Percentiles rank a stretch among this genome's conserved stretches.
Evolutionary conservation across 2,329 filamentous ascomycete species (phyloP).

Genomic region (Fusarium subglutinans): DNA sequence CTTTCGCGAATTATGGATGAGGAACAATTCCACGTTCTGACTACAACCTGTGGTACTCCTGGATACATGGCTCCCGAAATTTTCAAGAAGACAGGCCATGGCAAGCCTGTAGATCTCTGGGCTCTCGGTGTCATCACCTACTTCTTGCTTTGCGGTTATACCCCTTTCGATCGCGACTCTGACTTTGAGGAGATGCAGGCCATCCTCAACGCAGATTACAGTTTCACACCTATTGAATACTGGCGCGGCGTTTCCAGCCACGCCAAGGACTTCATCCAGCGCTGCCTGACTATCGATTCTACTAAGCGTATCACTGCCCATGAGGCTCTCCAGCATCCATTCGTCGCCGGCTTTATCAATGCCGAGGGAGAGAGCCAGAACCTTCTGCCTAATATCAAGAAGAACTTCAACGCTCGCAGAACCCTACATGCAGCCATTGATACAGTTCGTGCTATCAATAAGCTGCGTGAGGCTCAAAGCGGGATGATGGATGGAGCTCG

Average conservation of each 20-base stretch:
- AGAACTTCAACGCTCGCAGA: conserved; percentile 77
- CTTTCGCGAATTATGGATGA: conserved; percentile 98
- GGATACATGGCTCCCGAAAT: conserved; percentile 99
- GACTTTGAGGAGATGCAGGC: conserved; percentile 99
- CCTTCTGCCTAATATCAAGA: conserved; percentile 74
- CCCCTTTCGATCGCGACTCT: conserved; percentile 95
- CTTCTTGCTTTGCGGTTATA: conserved; percentile 97
- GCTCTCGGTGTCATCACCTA: conserved; percentile 98
- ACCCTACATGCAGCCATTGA: conserved; percentile 77
- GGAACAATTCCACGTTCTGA: conserved; percentile 96
- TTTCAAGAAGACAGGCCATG: conserved; percentile 98
- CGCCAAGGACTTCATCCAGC: conserved; percentile 90
- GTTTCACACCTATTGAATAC: conserved; percentile 93
- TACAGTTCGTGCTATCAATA: conserved; percentile 76
- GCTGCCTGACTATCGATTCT: conserved; percentile 91
- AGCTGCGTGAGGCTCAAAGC: conserved; percentile 71
- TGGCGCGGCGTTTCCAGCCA: conserved; percentile 91
- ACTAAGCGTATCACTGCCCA: conserved; percentile 90
- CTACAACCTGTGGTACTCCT: conserved; percentile 96
- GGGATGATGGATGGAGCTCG: conserved; percentile 69
- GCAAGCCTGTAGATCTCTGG: conserved; percentile 98
- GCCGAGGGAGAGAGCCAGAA: conserved; percentile 64
- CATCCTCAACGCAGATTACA: conserved; percentile 95
- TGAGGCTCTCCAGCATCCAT: conserved; percentile 74
- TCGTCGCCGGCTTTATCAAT: conserved; percentile 65